These are phyloP conservation scores for Aspergillus chevalieri DNA, from an alignment of 2,329 filamentous ascomycete genomes.

Conservation along the genomic window DNA sequence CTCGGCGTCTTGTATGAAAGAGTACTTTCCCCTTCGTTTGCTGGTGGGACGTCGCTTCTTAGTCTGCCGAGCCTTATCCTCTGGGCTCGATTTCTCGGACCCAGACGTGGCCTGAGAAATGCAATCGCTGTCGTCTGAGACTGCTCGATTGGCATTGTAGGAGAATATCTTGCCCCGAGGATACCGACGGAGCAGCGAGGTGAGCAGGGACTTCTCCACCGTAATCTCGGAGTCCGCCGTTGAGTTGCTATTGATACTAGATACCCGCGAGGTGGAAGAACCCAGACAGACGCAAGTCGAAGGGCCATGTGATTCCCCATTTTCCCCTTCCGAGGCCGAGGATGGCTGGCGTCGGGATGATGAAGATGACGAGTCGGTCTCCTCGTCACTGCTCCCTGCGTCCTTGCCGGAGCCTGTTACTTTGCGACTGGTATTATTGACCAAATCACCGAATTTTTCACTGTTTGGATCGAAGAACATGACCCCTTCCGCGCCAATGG, in stretches of 20 bases:
- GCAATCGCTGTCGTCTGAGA: constrained; percentile 21
- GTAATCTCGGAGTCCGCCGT: constrained; percentile 7
- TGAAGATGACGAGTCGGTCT: constrained; percentile 13
- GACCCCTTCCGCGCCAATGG: constrained; percentile 37
- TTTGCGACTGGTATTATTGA: constrained; percentile 6
- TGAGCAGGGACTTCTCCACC: constrained; percentile 15
- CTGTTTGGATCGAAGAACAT: constrained; percentile 25
- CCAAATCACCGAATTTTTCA: constrained; percentile 12
- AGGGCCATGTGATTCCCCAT: constrained; percentile 1
- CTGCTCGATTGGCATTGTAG: constrained; percentile 15
- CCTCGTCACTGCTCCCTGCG: constrained; percentile 13
- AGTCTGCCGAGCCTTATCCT: not conserved
- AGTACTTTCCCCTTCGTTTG: constrained; percentile 7
- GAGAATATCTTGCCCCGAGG: constrained; percentile 24
- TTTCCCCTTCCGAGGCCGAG: not conserved
- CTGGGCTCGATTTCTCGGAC: not conserved
- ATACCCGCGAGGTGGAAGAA: constrained; percentile 11
- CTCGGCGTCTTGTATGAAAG: constrained; percentile 13
- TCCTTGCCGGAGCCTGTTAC: constrained; percentile 2
- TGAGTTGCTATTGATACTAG: constrained; percentile 11
- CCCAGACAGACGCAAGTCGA: constrained; percentile 11
- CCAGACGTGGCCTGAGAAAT: not conserved
- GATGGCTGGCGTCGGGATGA: not conserved
- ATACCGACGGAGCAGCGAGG: constrained; percentile 16
- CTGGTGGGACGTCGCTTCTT: constrained; percentile 4